Evolutionary conservation across 768 basidiomycete genomes (phyloP), one percentile per base, ranked within the genome.

Genomic region (Collybia sp.): DNA sequence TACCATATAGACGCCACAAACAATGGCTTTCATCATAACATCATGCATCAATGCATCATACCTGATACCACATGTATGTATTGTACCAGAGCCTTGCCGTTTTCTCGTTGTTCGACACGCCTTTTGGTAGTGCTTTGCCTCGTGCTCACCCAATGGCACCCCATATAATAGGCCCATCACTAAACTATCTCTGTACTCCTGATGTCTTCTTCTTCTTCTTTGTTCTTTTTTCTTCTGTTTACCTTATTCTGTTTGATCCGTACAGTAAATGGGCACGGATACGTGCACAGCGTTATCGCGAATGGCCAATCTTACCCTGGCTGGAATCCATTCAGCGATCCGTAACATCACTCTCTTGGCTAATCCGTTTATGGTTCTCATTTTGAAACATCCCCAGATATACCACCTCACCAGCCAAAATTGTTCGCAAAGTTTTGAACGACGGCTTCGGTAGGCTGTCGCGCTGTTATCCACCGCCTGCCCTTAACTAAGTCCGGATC

Each of bases 251-350:
- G 44, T 30, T 12, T 45, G 43, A 20, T 42, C 25, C 25, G 25
- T 8, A 25, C 37, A 12, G 53, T 49, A n/a, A 53, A 49, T 33
- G 61, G 56, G 44, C 70, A 72, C 48, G 69, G 68, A 25, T 72
- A 54, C 41, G 66, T 70, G 41, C 64, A 65, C 44, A 58, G 43
- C 39, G 62, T 69, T 31, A 49, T 58, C 5, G 49, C 61, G 12
- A 58, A 55, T 43, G 63, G 60, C 36, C 51, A 62, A 45, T 54
- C 50, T 38, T 69, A 66, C 46, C 57, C 59, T 37, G 70, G 67
- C 13, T 72, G 66, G 66, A 62, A 68, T 46, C 70, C 70, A 20
- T 66, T 66, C 48, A 57, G 49, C 40, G 70, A 72, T 53, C 64
- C 62, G 69, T 72, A 58, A 43, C 58, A 54, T 33, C 12, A n/a